Conservation (phyloP, 495 filamentous ascomycete genomes). For the Podospora bellae-mahoneyi region DNA sequence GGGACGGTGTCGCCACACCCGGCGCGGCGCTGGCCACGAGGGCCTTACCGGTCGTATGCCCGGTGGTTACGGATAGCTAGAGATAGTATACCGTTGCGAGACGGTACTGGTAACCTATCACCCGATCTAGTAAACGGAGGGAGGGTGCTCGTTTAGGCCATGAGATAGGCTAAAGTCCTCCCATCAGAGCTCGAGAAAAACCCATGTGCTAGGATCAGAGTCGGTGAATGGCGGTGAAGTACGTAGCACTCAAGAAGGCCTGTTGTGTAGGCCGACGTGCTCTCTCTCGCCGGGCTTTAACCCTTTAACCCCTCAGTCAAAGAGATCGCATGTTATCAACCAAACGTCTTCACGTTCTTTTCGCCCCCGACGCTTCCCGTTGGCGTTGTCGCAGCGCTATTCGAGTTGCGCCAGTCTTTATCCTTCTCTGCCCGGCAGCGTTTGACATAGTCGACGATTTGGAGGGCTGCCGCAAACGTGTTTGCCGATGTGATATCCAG, state of each 20-base stretch:
- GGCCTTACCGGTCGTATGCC: background rate
- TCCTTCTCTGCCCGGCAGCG: constrained; percentile 18
- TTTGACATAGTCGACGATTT: constrained; percentile 27
- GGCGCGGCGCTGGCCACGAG: background rate
- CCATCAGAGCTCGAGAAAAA: background rate
- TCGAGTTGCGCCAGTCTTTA: constrained; percentile 14
- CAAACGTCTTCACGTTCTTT: constrained; percentile 8
- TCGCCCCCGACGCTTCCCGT: constrained; percentile 4
- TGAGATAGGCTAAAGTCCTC: constrained; percentile 6
- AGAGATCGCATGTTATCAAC: background rate
- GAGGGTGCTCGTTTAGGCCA: background rate
- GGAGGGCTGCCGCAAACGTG: constrained; percentile 26
- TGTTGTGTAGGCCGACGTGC: background rate
- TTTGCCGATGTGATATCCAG: constrained; percentile 22
- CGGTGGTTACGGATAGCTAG: background rate
- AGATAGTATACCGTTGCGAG: background rate
- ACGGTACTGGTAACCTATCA: background rate
- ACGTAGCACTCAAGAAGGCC: background rate
- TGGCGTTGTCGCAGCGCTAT: constrained; percentile 16
- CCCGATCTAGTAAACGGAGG: background rate
- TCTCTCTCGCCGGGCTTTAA: background rate
- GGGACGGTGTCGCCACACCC: constrained; percentile 12
- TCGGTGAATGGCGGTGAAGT: constrained; percentile 5
- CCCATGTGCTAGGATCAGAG: constrained; percentile 2
- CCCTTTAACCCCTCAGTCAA: background rate